Conservation (phyloP, 2,329 filamentous ascomycete genomes). For the Juglanconis oblonga region DNA sequence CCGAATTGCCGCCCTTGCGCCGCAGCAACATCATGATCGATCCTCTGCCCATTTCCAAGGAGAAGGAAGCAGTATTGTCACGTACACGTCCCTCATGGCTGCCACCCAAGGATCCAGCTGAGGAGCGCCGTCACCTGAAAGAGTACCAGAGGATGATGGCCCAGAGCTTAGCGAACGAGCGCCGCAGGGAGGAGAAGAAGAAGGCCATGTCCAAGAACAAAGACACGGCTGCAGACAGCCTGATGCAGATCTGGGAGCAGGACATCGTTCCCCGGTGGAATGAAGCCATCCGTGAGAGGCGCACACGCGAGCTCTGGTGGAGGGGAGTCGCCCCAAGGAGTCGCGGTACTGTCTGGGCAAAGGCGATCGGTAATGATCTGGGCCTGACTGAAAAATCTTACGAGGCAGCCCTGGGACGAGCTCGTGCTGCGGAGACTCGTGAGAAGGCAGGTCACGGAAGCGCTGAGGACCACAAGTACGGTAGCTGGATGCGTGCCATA, state of each 20-base stretch:
- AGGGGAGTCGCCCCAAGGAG: conserved; percentile 69
- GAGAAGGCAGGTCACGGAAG: conserved; percentile 49
- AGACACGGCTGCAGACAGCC: conserved; percentile 52
- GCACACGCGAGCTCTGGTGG: conserved; percentile 80
- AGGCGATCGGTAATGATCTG: conserved; percentile 71
- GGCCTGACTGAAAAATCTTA: conserved; percentile 66
- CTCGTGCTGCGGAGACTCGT: conserved; percentile 58
- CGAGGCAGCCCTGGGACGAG: conserved; percentile 66
- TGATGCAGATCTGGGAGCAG: conserved; percentile 69
- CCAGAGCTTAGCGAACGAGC: conserved; percentile 56
- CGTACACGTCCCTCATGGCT: conserved; percentile 81
- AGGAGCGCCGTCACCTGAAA: conserved; percentile 84
- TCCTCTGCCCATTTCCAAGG: conserved; percentile 77
- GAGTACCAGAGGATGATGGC: conserved; percentile 84
- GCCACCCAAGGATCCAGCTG: conserved; percentile 81
- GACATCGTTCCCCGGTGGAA: conserved; percentile 76
- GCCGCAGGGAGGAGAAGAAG: conserved; percentile 53
- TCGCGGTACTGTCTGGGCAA: conserved; percentile 67
- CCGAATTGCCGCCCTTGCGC: conserved; percentile 68
- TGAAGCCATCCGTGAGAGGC: conserved; percentile 63
- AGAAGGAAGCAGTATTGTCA: conserved; percentile 80
- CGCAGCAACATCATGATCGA: conserved; percentile 81
- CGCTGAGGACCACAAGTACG: conserved; percentile 53
- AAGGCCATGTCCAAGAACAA: conserved; percentile 50
- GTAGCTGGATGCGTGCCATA: conserved; percentile 62